Base-by-base conservation (phyloP, 2,329 filamentous ascomycete genomes). In the Xylariaceae sp. region DNA sequence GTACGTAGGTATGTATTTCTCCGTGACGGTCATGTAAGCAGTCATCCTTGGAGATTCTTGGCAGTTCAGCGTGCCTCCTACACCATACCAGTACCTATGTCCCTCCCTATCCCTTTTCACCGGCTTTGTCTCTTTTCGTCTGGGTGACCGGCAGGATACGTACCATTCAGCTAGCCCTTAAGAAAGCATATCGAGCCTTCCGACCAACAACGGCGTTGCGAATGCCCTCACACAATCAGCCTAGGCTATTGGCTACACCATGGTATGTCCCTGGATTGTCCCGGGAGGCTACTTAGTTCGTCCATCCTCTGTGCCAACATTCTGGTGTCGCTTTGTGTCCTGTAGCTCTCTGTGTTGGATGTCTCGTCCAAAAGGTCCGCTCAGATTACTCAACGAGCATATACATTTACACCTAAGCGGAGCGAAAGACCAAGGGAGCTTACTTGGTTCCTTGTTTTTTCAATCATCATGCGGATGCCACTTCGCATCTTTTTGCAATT, bases 141-240 rank as follows among this genome's bases (percentile, higher is more conserved):
- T 55, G 59, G 61, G n/a, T n/a, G n/a, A 62, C 34, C 52, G 63
- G 26, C 26, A 5, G 26, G 26, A 26, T n/a, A n/a, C n/a, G 26
- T 26, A 8, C 26, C 26, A 26, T 26, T 8, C 5, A 26, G 26
- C 5, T 26, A 26, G 26, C 26, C 8, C 26, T 8, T 8, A 8
- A 8, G 26, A 8, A 26, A 26, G 8, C 26, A 26, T 26, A 26
- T 26, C 26, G 41, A 37, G 30, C 34, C 43, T 21, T 26, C 43
- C 46, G 44, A 55, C 51, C 53, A 45, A 61, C 58, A 53, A 54
- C 54, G 8, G 53, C 54, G 41, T 61, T 60, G 61, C 63, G 66
- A 68, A 70, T 70, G 67, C 61, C 66, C 63, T 68, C 67, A 63
- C 54, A 62, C 56, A 63, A 65, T 55, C 62, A 62, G 53, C 47